phyloP scores from a whole-genome alignment of 202 grass and related monocot genomes.

The Hordeum pubiflorum region DNA sequence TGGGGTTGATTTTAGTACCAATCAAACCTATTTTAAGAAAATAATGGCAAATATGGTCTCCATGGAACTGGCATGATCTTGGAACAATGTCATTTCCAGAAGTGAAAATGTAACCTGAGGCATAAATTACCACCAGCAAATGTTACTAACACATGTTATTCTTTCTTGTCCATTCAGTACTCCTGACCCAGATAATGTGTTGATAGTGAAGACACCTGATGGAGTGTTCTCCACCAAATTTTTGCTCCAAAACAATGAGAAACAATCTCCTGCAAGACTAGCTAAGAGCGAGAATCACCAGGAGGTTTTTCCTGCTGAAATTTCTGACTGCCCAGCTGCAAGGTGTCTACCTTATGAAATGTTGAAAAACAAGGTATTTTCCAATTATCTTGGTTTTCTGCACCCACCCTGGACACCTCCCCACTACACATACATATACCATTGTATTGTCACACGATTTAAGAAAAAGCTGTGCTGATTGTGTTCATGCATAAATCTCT shows the following conservation, averaged over 20 bases:
- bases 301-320: slow-evolving; percentile 22
- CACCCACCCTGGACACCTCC: background rate
- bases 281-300: slow-evolving; percentile 40
- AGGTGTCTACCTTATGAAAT: slow-evolving; percentile 69
- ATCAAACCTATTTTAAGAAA: background rate
- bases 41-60: background rate
- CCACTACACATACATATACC: background rate
- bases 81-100: slow-evolving; percentile 22
- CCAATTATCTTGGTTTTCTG: slow-evolving; percentile 9
- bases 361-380: slow-evolving; percentile 52
- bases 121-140: background rate
- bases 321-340: slow-evolving; percentile 43
- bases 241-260: slow-evolving; percentile 51
- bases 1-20: background rate
- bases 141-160: background rate
- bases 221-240: slow-evolving; percentile 69
- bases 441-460: background rate
- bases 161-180: slow-evolving; percentile 34
- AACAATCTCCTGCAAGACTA: slow-evolving; percentile 40
- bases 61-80: background rate
- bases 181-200: slow-evolving; percentile 61
- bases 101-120: background rate
- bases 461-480: background rate
- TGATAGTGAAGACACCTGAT: slow-evolving; percentile 62
- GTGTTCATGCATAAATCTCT: background rate